A percentile compares a stretch with the other conserved stretches of the same genome.
phyloP scores from a whole-genome alignment of 2,329 filamentous ascomycete genomes.

The Davidsoniella australis region DNA sequence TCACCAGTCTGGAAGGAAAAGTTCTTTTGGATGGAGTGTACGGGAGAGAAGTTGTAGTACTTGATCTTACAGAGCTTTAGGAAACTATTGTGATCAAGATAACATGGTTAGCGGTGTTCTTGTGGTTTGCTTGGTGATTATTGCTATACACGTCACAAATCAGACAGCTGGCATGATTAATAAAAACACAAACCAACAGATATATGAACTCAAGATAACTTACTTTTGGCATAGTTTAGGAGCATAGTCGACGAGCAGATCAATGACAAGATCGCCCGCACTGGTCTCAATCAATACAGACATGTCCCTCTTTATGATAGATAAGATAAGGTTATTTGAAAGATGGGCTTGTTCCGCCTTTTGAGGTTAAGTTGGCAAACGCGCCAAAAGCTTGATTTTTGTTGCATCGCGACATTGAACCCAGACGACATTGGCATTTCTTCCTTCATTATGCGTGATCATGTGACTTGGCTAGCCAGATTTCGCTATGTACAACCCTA shows the following conservation, averaged over 20 bases:
- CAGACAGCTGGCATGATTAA: conserved; percentile 10
- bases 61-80: conserved; percentile 97
- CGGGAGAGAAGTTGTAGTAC: conserved; percentile 94
- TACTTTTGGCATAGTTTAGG: conserved; percentile 92
- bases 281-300: conserved; percentile 89
- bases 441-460: too few relatives aligned
- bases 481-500: too few relatives aligned
- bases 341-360: too few relatives aligned
- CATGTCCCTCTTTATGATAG: conserved; percentile 33
- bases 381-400: too few relatives aligned
- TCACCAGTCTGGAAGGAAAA: conserved; percentile 96
- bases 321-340: too few relatives aligned
- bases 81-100: conserved; percentile 50
- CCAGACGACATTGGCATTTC: too few relatives aligned
- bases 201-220: conserved; percentile 21
- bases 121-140: too few relatives aligned
- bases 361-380: too few relatives aligned
- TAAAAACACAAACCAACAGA: conserved; percentile 12
- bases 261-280: conserved; percentile 83
- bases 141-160: too few relatives aligned
- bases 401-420: too few relatives aligned
- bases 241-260: conserved; percentile 74
- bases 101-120: conserved; percentile 26
- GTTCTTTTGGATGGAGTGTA: conserved; percentile 83
- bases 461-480: too few relatives aligned